Percentiles rank a stretch among this genome's conserved stretches.
phyloP scores from a whole-genome alignment of 257 asterid genomes.

The Plantago ovata region DNA sequence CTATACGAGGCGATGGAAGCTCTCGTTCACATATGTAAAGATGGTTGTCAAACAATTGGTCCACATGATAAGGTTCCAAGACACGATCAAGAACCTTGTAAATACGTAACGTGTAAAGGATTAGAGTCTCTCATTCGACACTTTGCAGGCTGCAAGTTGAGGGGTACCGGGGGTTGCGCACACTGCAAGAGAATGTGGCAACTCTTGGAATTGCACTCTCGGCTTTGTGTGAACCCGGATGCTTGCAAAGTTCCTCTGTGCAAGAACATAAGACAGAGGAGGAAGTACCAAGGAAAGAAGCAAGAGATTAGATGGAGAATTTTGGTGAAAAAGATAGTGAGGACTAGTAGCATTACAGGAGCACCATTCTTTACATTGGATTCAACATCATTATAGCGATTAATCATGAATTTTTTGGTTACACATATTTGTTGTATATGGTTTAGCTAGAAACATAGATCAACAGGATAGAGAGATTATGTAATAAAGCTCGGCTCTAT shows the following conservation, averaged over 20 bases:
- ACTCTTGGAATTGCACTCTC: conserved; percentile 74
- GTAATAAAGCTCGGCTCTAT: conserved; percentile 7
- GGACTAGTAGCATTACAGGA: conserved; percentile 81
- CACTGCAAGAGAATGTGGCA: conserved; percentile 95
- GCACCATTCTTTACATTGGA: conserved; percentile 70
- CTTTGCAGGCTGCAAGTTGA: conserved; percentile 67
- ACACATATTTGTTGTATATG: background rate
- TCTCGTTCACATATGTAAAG: conserved; percentile 76
- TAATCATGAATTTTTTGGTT: background rate
- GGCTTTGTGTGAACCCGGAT: conserved; percentile 60
- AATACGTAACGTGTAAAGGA: conserved; percentile 63
- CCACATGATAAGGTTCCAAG: conserved; percentile 53
- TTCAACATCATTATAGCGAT: conserved; percentile 24
- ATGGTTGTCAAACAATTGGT: conserved; percentile 83
- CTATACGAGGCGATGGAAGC: conserved; percentile 92
- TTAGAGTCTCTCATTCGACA: conserved; percentile 69
- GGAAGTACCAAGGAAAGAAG: conserved; percentile 57
- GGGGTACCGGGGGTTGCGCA: conserved; percentile 69
- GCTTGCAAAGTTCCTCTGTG: conserved; percentile 75
- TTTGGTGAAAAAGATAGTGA: conserved; percentile 72
- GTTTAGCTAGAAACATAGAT: background rate
- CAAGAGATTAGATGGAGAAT: conserved; percentile 75
- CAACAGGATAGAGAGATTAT: background rate
- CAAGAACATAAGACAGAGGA: conserved; percentile 68
- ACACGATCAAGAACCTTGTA: conserved; percentile 54